These are phyloP conservation scores for Agapanthus africanus DNA, from an alignment of 106 monocot genomes.

Conservation along the genomic window DNA sequence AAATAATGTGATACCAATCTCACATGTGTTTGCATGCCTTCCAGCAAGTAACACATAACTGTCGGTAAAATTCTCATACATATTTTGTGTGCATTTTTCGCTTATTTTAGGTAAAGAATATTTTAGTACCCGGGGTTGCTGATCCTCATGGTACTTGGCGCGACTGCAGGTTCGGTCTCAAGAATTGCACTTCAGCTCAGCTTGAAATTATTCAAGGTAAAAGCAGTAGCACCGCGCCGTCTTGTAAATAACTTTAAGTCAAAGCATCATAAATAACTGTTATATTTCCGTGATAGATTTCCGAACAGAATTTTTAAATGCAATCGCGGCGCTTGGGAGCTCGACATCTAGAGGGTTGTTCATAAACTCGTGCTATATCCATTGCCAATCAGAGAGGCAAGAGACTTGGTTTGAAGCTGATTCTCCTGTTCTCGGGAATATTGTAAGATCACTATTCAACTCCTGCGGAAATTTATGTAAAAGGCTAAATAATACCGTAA, in stretches of 20 bases:
- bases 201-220: conserved; percentile 14
- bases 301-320: conserved; percentile 39
- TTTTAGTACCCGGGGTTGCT: conserved; percentile 42
- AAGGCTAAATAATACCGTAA: no score
- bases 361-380: conserved; percentile 66
- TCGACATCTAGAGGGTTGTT: conserved; percentile 35
- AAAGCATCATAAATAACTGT: not conserved
- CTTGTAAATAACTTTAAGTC: not conserved
- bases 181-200: conserved; percentile 42
- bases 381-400: conserved; percentile 54
- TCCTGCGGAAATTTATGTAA: no score
- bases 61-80: no score
- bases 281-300: conserved; percentile 22
- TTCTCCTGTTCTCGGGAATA: conserved; percentile 36
- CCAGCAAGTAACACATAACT: no score
- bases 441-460: conserved; percentile 16
- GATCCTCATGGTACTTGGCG: conserved; percentile 58
- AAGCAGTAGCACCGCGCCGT: not conserved
- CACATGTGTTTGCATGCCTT: no score
- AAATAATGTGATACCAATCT: no score
- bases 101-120: conserved; percentile 50
- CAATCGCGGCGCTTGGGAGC: conserved; percentile 20
- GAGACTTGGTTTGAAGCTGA: conserved; percentile 51
- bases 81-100: not conserved
- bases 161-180: conserved; percentile 54